A percentile compares a stretch with the other conserved stretches of the same genome.
These are phyloP conservation scores for Glutinoglossum americanum DNA, from an alignment of 495 filamentous ascomycete species.

Conservation along the genomic window DNA sequence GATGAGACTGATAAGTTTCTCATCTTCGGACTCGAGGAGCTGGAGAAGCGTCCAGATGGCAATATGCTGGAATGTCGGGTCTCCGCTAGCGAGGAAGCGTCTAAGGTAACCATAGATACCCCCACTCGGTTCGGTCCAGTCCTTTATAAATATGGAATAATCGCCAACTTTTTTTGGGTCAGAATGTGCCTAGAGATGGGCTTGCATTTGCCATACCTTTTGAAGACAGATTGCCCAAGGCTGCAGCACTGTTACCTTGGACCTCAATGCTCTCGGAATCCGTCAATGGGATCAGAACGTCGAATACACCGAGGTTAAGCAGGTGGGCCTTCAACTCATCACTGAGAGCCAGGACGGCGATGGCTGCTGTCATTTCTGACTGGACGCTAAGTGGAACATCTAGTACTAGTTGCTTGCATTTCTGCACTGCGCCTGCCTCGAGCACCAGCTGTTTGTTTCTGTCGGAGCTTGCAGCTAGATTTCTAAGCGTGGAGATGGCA, in stretches of 20 bases:
- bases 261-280: conserved; percentile 92
- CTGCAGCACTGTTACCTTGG: conserved; percentile 93
- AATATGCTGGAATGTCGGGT: conserved; percentile 97
- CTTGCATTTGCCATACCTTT: conserved; percentile 48
- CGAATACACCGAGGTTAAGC: conserved; percentile 84
- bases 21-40: conserved; percentile 82
- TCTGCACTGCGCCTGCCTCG: conserved; percentile 90
- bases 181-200: neutral
- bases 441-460: conserved; percentile 90
- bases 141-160: conserved; percentile 84
- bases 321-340: conserved; percentile 88
- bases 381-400: conserved; percentile 87
- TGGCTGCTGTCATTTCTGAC: conserved; percentile 97
- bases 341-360: conserved; percentile 88
- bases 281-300: conserved; percentile 86
- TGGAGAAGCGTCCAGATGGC: conserved; percentile 96
- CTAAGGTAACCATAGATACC: conserved; percentile 89
- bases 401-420: conserved; percentile 91
- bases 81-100: conserved; percentile 79
- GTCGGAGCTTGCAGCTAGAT: conserved; percentile 89
- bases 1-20: conserved; percentile 63
- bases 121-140: conserved; percentile 80
- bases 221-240: conserved; percentile 83
- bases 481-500: conserved; percentile 89
- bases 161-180: conserved; percentile 47